These are phyloP conservation scores for Ophiosphaerella korrae DNA, from an alignment of 2,329 filamentous ascomycete species.

Conservation along the genomic window DNA sequence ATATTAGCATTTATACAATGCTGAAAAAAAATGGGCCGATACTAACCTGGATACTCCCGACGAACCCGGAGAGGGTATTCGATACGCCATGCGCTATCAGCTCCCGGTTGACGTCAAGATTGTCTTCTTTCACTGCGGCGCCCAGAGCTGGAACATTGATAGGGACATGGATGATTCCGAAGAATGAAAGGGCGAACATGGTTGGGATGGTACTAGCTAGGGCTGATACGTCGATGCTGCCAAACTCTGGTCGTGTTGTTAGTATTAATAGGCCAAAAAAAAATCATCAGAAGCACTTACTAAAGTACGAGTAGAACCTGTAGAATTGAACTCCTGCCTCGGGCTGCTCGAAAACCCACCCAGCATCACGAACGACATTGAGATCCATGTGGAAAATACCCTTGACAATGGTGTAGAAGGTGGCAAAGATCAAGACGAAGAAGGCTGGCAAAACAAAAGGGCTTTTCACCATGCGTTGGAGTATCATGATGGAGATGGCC, in stretches of 20 bases:
- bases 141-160: conserved; percentile 97
- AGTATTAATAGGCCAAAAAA: not conserved
- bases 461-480: conserved; percentile 76
- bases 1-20: conserved; percentile 21
- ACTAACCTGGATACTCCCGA: conserved; percentile 77
- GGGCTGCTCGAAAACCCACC: conserved; percentile 92
- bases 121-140: conserved; percentile 88
- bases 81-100: conserved; percentile 91
- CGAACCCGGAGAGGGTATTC: conserved; percentile 84
- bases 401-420: conserved; percentile 80
- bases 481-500: conserved; percentile 74
- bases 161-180: conserved; percentile 93
- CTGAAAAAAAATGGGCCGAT: not conserved
- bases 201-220: conserved; percentile 85
- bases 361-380: conserved; percentile 68
- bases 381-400: conserved; percentile 71
- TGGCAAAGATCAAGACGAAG: conserved; percentile 76
- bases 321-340: conserved; percentile 89
- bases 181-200: conserved; percentile 97
- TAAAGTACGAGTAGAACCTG: conserved; percentile 95
- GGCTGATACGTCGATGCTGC: conserved; percentile 80
- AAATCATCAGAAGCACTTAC: conserved; percentile 57
- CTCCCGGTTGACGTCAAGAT: conserved; percentile 88
- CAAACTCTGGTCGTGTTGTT: conserved; percentile 65
- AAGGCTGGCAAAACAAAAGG: conserved; percentile 87